Evolutionary conservation across 1,284 basidiomycete genomes (phyloP).

Genomic region (Papiliotrema flavescens): DNA sequence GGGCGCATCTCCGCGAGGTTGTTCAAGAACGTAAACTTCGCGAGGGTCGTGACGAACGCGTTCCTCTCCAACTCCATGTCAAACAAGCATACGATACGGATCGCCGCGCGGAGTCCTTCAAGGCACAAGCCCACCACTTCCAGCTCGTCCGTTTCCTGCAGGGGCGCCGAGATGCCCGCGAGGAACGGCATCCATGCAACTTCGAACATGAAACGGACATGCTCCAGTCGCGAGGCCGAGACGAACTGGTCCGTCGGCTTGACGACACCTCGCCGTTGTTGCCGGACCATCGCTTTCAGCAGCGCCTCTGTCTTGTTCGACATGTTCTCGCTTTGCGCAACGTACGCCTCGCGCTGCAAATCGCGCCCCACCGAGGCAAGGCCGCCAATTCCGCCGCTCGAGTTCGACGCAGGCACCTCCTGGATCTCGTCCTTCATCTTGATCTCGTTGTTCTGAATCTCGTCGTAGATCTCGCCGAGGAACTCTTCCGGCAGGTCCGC

Average conservation of each 20-base stretch:
- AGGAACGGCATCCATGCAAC: slow-evolving; percentile 97
- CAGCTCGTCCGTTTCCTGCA: slow-evolving; percentile 88
- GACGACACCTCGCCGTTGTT: slow-evolving; percentile 42
- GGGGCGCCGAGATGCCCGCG: slow-evolving; percentile 83
- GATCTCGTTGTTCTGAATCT: slow-evolving; percentile 87
- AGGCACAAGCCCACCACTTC: slow-evolving; percentile 88
- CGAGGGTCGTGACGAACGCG: slow-evolving; percentile 95
- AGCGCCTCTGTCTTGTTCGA: slow-evolving; percentile 87
- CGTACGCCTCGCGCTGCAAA: slow-evolving; percentile 88
- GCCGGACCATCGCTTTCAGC: slow-evolving; percentile 9
- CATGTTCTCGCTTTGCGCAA: slow-evolving; percentile 91
- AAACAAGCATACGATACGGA: slow-evolving; percentile 89
- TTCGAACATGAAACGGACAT: slow-evolving; percentile 96
- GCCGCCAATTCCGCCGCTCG: slow-evolving; percentile 63
- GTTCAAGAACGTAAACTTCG: slow-evolving; percentile 93
- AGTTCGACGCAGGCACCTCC: slow-evolving; percentile 50
- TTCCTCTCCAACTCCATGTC: slow-evolving; percentile 93
- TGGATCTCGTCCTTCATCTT: slow-evolving; percentile 96
- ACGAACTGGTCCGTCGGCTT: slow-evolving; percentile 80
- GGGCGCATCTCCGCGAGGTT: slow-evolving; percentile 97
- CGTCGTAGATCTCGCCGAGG: slow-evolving; percentile 73
- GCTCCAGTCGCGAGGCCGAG: slow-evolving; percentile 89
- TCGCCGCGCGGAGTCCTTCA: slow-evolving; percentile 89
- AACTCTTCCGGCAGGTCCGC: slow-evolving; percentile 81
- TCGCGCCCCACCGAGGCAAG: slow-evolving; percentile 86